Conservation (phyloP, 257 asterid genomes). For the Galeopsis tetrahit region DNA sequence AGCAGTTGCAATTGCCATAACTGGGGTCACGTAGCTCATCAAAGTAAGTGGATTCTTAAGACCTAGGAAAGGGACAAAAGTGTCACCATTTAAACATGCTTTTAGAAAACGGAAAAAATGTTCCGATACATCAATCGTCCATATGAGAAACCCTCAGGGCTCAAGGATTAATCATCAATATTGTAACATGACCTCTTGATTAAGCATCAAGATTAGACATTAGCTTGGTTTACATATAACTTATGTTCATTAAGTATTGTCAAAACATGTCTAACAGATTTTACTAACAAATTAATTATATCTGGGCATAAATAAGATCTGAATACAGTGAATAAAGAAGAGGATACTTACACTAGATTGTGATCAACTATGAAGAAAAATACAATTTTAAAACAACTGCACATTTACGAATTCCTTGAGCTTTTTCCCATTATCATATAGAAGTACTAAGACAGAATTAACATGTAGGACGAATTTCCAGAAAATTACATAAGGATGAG, state of each 20-base stretch:
- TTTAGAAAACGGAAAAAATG: neutral
- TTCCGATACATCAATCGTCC: neutral
- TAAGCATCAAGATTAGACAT: slow-evolving; percentile 18
- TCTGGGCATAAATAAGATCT: neutral
- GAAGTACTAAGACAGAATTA: neutral
- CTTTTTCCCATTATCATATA: neutral
- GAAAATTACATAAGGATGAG: neutral
- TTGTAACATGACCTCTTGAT: neutral
- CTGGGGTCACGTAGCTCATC: slow-evolving; percentile 97
- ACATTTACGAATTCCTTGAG: neutral
- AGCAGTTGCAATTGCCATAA: slow-evolving; percentile 94
- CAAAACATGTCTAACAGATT: neutral
- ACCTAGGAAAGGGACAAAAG: slow-evolving; percentile 55
- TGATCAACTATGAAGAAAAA: slow-evolving; percentile 3
- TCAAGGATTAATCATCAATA: slow-evolving; percentile 7
- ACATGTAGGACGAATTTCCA: neutral
- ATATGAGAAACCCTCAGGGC: slow-evolving; percentile 23
- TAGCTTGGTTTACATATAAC: neutral
- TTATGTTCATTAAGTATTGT: slow-evolving; percentile 11
- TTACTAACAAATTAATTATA: neutral
- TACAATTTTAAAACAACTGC: neutral
- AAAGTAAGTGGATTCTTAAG: slow-evolving; percentile 92
- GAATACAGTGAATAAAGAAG: neutral
- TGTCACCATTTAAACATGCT: slow-evolving; percentile 23
- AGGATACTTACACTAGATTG: neutral